Percentiles rank a stretch among this genome's conserved stretches.
These are phyloP conservation scores for Torulaspora quercuum DNA, from an alignment of 805 yeast species.

Conservation along the genomic window DNA sequence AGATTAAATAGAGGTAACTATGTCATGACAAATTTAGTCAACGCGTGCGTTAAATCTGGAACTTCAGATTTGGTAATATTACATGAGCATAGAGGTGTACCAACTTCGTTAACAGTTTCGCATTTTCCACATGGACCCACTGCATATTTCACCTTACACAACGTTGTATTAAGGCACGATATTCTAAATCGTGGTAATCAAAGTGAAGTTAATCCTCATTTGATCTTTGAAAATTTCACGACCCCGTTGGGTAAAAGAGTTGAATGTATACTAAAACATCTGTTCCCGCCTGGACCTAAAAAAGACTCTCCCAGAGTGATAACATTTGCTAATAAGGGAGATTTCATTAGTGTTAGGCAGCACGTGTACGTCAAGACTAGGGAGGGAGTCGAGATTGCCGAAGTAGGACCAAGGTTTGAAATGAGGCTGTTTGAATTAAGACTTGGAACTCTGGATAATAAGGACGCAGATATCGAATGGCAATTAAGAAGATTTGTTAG, in stretches of 20 bases:
- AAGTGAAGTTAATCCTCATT: slow-evolving; percentile 89
- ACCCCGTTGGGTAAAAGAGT: slow-evolving; percentile 80
- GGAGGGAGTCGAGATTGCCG: slow-evolving; percentile 87
- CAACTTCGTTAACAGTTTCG: slow-evolving; percentile 85
- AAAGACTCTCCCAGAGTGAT: slow-evolving; percentile 87
- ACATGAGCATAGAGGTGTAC: slow-evolving; percentile 98
- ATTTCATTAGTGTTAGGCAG: slow-evolving; percentile 90
- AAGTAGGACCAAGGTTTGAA: slow-evolving; percentile 97
- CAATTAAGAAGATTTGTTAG: slow-evolving; percentile 86
- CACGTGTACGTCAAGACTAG: slow-evolving; percentile 89
- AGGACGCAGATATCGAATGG: slow-evolving; percentile 99
- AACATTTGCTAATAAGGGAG: slow-evolving; percentile 85
- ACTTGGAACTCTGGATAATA: slow-evolving; percentile 88
- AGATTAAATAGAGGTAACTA: slow-evolving; percentile 92
- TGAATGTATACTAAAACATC: slow-evolving; percentile 72
- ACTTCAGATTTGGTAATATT: slow-evolving; percentile 80
- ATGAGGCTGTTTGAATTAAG: slow-evolving; percentile 87
- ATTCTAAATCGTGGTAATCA: slow-evolving; percentile 79
- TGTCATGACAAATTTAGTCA: slow-evolving; percentile 76
- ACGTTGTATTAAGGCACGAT: slow-evolving; percentile 92
- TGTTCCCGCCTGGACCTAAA: slow-evolving; percentile 97
- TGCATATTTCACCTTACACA: slow-evolving; percentile 88
- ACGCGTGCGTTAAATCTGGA: slow-evolving; percentile 75
- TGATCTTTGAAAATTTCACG: slow-evolving; percentile 85
- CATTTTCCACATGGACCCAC: slow-evolving; percentile 99